A percentile compares a stretch with the other conserved stretches of the same genome.
phyloP scores from a whole-genome alignment of 257 asterid species.

The Salvia rosmarinus region DNA sequence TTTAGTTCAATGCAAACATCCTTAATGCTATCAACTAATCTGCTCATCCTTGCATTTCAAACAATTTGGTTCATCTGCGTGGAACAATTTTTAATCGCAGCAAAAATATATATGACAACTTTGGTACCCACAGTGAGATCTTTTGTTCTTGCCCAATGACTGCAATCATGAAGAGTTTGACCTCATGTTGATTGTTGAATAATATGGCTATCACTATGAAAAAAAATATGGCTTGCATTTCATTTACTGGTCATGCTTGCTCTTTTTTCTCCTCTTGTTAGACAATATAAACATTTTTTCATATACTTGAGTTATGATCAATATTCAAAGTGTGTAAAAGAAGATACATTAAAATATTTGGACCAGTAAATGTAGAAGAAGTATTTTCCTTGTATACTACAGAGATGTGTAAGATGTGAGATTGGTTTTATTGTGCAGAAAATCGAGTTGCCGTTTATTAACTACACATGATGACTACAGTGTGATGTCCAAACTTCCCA shows the following conservation, averaged over 20 bases:
- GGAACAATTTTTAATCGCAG: slow-evolving; percentile 11
- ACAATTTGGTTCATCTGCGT: slow-evolving; percentile 9
- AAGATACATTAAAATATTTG: slow-evolving; percentile 19
- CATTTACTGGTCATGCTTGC: background rate
- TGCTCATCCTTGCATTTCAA: slow-evolving; percentile 13
- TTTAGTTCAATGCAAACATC: slow-evolving; percentile 15
- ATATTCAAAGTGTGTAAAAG: slow-evolving; percentile 11
- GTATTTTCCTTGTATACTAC: background rate
- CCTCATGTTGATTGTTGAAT: background rate
- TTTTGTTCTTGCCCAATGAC: slow-evolving; percentile 20
- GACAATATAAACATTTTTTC: slow-evolving; percentile 11
- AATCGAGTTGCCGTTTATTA: slow-evolving; percentile 75
- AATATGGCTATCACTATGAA: slow-evolving; percentile 19
- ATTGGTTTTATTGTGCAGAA: slow-evolving; percentile 53
- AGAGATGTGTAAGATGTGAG: slow-evolving; percentile 31
- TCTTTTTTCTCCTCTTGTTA: slow-evolving; percentile 13
- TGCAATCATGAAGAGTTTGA: slow-evolving; percentile 28
- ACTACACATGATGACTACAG: slow-evolving; percentile 96
- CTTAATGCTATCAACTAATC: slow-evolving; percentile 13
- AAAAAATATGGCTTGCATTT: background rate
- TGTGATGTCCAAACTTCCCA: slow-evolving; percentile 79
- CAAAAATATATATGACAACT: background rate
- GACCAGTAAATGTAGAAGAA: background rate
- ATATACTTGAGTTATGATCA: slow-evolving; percentile 1
- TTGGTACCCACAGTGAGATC: background rate